Evolutionary conservation across 2,329 filamentous ascomycete species (phyloP), one percentile per base, ranked within the genome.

Genomic region (Sordariomycetes sp.): DNA sequence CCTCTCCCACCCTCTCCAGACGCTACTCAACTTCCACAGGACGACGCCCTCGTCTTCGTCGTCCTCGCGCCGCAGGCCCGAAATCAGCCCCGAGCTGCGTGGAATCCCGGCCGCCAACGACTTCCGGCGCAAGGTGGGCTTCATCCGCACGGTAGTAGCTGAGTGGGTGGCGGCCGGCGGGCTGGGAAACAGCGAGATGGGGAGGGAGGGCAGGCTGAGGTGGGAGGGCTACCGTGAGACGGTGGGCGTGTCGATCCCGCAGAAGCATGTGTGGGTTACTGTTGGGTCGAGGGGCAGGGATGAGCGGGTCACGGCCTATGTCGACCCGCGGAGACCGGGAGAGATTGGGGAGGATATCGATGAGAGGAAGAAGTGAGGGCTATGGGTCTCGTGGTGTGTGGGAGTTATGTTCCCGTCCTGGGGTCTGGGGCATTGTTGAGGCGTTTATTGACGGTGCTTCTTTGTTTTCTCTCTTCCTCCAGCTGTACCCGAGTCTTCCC

Each of bases 101-200:
- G 76, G 79, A 59, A 82, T 90, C 59, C 86, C 88, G 0, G 79
- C 81, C 22, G 85, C 86, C 48, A 93, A 93, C 68, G 81, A 86
- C 62, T 82, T 93, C 67, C 82, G 85, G 37, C 78, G 77, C 64
- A 93, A 93, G 74, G 79, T 93, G 59, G 79, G 84, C 60, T 92
- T 92, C 67, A 82, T 92, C 65, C 78, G 80, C 63, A 72, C 79
- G 56, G 79, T 90, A 18, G 78, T 90, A 12, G 79, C 79, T 62
- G 86, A 90, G 68, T 93, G 89, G 89, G 80, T 84, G 14, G 65
- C 68, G 58, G 86, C 87, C 64, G 85, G 83, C 3, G 89, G 89
- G 1, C 71, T 92, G 35, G 89, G 89, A 57, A 84, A 83, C 67
- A 83, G 81, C 63, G 75, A 79, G 61, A 84, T 85, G 78, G 74